These are phyloP conservation scores for Cladosporium sp. DNA, from an alignment of 2,329 filamentous ascomycete species.

Conservation along the genomic window DNA sequence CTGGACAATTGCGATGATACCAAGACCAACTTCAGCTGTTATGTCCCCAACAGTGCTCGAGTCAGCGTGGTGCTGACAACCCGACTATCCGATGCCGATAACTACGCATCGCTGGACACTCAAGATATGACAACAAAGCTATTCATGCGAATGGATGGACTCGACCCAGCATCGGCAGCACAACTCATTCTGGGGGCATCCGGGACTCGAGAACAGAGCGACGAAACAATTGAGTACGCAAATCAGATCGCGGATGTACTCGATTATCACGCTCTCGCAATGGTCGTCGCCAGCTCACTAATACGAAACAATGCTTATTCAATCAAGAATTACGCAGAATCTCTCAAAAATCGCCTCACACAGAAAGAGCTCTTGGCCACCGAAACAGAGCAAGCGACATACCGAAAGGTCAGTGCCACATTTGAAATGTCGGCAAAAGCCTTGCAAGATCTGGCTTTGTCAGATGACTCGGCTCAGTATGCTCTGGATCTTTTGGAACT, in stretches of 20 bases:
- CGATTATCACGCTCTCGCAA: neutral
- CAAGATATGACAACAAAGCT: neutral
- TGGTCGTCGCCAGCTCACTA: neutral
- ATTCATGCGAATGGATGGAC: neutral
- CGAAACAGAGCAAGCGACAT: neutral
- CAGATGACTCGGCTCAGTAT: neutral
- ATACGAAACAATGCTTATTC: neutral
- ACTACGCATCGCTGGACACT: neutral
- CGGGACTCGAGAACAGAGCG: fast-evolving
- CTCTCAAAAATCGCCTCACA: neutral
- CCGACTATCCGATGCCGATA: neutral
- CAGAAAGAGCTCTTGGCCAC: neutral
- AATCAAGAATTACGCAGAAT: neutral
- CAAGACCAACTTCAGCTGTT: neutral
- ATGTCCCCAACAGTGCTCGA: neutral
- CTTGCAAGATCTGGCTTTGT: neutral
- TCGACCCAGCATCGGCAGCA: neutral
- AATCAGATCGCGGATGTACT: neutral
- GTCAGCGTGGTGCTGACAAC: neutral
- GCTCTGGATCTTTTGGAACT: neutral
- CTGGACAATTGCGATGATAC: neutral
- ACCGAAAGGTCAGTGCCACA: neutral
- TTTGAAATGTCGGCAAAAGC: neutral
- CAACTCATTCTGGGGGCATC: neutral
- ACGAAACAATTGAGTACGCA: neutral